phyloP scores from a whole-genome alignment of 2,329 filamentous ascomycete species.

The Aureobasidium sp. region DNA sequence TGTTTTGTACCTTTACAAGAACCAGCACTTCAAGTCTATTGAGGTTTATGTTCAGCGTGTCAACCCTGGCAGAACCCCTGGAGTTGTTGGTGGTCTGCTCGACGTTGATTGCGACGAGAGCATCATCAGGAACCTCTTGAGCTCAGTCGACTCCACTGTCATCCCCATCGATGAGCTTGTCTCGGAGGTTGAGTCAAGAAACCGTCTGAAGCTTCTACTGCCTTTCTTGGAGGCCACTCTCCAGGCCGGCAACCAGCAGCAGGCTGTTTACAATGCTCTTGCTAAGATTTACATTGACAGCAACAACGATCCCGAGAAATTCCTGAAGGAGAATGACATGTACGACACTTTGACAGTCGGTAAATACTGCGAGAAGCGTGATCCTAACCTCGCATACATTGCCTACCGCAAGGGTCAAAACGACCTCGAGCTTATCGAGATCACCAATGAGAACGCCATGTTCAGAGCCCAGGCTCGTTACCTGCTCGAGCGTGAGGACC shows the following conservation, averaged over 20 bases:
- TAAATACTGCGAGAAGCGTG: slow-evolving; percentile 98
- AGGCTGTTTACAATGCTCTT: slow-evolving; percentile 92
- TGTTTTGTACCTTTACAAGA: slow-evolving; percentile 95
- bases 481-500: slow-evolving; percentile 80
- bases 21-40: slow-evolving; percentile 98
- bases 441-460: slow-evolving; percentile 99
- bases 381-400: slow-evolving; percentile 91
- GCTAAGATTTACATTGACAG: slow-evolving; percentile 99
- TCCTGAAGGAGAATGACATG: slow-evolving; percentile 93
- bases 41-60: slow-evolving; percentile 97
- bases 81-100: slow-evolving; percentile 84
- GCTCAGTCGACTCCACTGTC: slow-evolving; percentile 72
- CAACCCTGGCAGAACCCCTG: slow-evolving; percentile 83
- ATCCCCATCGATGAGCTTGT: slow-evolving; percentile 95
- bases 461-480: slow-evolving; percentile 97
- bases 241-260: slow-evolving; percentile 84
- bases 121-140: slow-evolving; percentile 88
- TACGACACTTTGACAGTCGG: slow-evolving; percentile 89
- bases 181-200: slow-evolving; percentile 87
- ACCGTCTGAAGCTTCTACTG: slow-evolving; percentile 87
- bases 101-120: slow-evolving; percentile 96
- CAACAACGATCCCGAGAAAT: slow-evolving; percentile 96
- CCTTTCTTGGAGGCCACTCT: slow-evolving; percentile 94
- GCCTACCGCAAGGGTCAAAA: slow-evolving; percentile 96
- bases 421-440: slow-evolving; percentile 90